A percentile compares a stretch with the other conserved stretches of the same genome.
Evolutionary conservation across 176 grass and related monocot species (phyloP).

Genomic region (Elymus sibiricus): DNA sequence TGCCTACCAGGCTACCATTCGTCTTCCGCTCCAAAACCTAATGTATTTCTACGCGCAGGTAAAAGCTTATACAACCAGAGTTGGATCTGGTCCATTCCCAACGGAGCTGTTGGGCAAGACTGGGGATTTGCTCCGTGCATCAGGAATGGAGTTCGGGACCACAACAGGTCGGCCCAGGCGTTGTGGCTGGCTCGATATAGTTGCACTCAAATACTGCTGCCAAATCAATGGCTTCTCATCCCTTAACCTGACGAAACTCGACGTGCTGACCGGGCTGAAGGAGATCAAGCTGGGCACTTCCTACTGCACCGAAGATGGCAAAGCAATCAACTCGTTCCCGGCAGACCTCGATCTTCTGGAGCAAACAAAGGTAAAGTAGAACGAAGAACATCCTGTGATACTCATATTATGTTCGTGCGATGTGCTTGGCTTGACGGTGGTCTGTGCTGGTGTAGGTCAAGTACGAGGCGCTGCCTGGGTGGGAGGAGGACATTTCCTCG

Average conservation of each 20-base stretch:
- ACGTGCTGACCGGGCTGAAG: constrained; percentile 72
- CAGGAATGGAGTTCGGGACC: constrained; percentile 92
- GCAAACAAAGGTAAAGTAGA: constrained; percentile 53
- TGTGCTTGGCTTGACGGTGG: neutral
- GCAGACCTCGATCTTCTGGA: constrained; percentile 61
- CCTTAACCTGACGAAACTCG: constrained; percentile 87
- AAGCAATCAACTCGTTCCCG: constrained; percentile 54
- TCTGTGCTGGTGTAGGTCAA: constrained; percentile 62
- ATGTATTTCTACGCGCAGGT: constrained; percentile 37
- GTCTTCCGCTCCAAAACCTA: neutral
- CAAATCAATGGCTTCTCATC: constrained; percentile 92
- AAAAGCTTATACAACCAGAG: constrained; percentile 95
- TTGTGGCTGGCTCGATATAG: constrained; percentile 92
- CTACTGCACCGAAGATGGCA: constrained; percentile 40
- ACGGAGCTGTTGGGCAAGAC: constrained; percentile 72
- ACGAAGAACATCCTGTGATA: too few species aligned
- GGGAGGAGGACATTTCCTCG: constrained; percentile 75
- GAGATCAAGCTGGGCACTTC: constrained; percentile 75
- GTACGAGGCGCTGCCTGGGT: constrained; percentile 80
- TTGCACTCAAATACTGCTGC: constrained; percentile 78
- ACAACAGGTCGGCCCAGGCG: constrained; percentile 83
- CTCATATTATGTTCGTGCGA: too few species aligned
- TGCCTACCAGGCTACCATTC: neutral
- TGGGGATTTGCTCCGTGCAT: constrained; percentile 61
- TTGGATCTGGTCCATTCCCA: constrained; percentile 89